Base-by-base conservation (phyloP, 345 rosid genomes). In the Salix suchowensis region DNA sequence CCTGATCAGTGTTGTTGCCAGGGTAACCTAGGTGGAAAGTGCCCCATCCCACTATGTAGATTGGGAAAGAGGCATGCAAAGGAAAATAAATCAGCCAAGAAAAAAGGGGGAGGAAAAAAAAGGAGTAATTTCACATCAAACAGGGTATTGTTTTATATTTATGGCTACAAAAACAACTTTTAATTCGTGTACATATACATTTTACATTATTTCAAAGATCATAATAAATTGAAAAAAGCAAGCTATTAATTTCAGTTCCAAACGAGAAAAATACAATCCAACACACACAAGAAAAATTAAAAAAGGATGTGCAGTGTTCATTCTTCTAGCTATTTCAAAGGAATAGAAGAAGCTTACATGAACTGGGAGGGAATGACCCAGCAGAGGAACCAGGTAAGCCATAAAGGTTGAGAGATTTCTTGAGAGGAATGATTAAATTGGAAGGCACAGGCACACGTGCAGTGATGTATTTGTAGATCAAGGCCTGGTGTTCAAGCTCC, bases 401-500 rank as follows among this genome's bases (percentile, higher is more conserved):
- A 60, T 74, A 85, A n/a, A 94, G 83, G 61, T 84, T 78, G 71
- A 88, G 75, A 19, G 90, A 77, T 69, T 85, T 91, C 69, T 78
- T 84, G 69, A 89, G 75, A 36, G 91, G 87, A 67, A 77, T 79
- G 78, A 93, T 88, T 65, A 92, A 74, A 80, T 91, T 88, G 58
- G 92, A 83, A 64, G 97, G 97, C 40, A 93, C 86, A 65, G 91
- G 84, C 65, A 82, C 88, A 74, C 87, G 88, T 76, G 86, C 85
- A 13, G 82, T 80, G 67, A 92, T 83, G 84, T 89, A 87, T 78
- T 87, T 89, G 85, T 82, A 91, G 86, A 92, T 92, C 89, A 86
- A 81, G n/a, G 91, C 89, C 75, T 92, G 96, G 60, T 87, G 90
- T 70, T 91, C 86, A 40, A 92, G 79, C 80, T 92, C 97, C 68